Evolutionary conservation across 2,329 filamentous ascomycete genomes (phyloP), one percentile per base, ranked within the genome.

Genomic region (Iodosphaeria phyllophila): DNA sequence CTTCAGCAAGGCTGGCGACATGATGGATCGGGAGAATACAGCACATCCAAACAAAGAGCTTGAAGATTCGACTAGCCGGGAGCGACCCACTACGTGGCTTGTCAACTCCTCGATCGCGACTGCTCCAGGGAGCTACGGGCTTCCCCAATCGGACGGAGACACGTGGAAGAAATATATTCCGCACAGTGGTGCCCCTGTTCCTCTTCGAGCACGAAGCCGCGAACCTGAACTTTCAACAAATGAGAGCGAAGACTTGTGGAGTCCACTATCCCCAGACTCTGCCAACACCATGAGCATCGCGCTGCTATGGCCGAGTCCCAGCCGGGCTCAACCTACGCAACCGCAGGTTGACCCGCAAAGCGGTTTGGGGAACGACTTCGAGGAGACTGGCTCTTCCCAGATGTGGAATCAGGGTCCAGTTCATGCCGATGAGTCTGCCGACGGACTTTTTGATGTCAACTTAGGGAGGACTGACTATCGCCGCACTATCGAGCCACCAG

Each of bases 171-270:
- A 32, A 19, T 52, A 54, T 27, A 35, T 45, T 19, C 33, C 34
- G 6, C 30, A 39, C 12, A 29, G 37, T n/a, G n/a, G n/a, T n/a
- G n/a, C n/a, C n/a, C n/a, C n/a, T n/a, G n/a, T n/a, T n/a, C n/a
- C n/a, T n/a, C n/a, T n/a, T n/a, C n/a, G 48, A 26, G 29, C 41
- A 8, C 41, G 43, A 23, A 34, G 38, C 8, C 42, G 39, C 17
- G 33, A 33, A 16, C 31, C 41, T 7, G 41, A 45, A 22, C 35
- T 42, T 8, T 30, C 35, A 10, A 28, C 35, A 9, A 41, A 58
- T 18, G 41, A 51, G 30, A 56, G 50, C 34, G 39, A 36, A 10
- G 29, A 42, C 5, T 34, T 57, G 20, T 57, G 54, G 54, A 28
- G 17, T 13, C 16, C 20, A 2, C 13, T 24, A 8, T 15, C 21